Base-by-base conservation (phyloP, 2,329 filamentous ascomycete species). In the Alternaria sp. region DNA sequence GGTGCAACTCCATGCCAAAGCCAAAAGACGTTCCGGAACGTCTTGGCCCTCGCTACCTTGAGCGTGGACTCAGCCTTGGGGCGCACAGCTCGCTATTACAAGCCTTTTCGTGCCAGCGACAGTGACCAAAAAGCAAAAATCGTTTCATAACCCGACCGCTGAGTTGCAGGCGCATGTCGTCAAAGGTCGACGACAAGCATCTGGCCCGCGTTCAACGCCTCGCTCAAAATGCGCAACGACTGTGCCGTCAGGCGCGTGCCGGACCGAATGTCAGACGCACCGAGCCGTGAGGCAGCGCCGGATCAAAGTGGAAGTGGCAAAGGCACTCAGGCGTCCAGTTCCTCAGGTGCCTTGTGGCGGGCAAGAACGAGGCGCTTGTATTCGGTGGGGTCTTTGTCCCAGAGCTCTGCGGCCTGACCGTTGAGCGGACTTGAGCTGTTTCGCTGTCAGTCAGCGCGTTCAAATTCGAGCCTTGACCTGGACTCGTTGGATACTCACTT, bases 331-430 rank as follows among this genome's bases (percentile, higher is more conserved):
- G 70, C 67, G 42, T 76, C 74, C 39, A 79, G 67, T 66, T 83
- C 81, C 68, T 83, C 79, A 57, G 82, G 81, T 49, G 75, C 77
- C 64, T 85, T 84, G 75, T 90, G 88, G 61, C 88, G 81, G 6
- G 86, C 86, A 53, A 89, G 80, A n/a, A 90, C 87, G 64, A 87
- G 83, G 57, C 87, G 88, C 86, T 97, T 93, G 85, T 95, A 98
- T 78, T 96, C 92, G 46, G 87, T 89, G 38, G 89, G 84, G 77
- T 98, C 88, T 70, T 89, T 93, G 78, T 97, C 94, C 94, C 95
- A 99, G 42, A 99, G 85, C 78, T 97, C 92, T 16, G 96, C 95
- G 30, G 95, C 95, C 80, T 99, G 94, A 61, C 93, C 96, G 73
- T 99, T 99, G 65, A 99, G 84, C 3, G 95, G 95, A 67, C 93